These are phyloP conservation scores for Zanthoxylum bungeanum DNA, from an alignment of 345 rosid genomes.

Conservation along the genomic window DNA sequence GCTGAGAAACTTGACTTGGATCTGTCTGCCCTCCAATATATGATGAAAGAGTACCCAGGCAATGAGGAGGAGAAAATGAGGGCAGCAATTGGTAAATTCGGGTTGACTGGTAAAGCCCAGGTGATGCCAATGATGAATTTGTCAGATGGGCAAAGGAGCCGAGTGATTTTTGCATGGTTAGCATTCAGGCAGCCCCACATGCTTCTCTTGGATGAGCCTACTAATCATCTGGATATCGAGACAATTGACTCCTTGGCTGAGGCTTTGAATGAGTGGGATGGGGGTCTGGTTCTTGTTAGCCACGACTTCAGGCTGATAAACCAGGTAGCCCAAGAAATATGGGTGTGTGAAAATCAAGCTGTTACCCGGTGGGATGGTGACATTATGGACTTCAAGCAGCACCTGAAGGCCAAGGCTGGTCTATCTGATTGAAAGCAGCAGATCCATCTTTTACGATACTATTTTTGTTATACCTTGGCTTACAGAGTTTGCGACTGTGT, in stretches of 20 bases:
- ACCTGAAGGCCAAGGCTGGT: slow-evolving; percentile 79
- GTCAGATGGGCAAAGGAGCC: slow-evolving; percentile 96
- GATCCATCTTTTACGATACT: too few relatives aligned
- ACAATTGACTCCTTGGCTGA: slow-evolving; percentile 91
- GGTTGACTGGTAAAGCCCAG: slow-evolving; percentile 93
- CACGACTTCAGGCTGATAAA: slow-evolving; percentile 89
- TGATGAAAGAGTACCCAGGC: slow-evolving; percentile 89
- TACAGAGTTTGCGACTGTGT: neutral
- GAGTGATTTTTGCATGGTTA: slow-evolving; percentile 96
- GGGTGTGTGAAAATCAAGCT: slow-evolving; percentile 79
- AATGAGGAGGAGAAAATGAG: slow-evolving; percentile 97
- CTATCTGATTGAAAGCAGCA: slow-evolving; percentile 37
- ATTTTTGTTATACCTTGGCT: neutral
- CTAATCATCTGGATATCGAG: slow-evolving; percentile 96
- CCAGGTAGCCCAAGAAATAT: slow-evolving; percentile 84
- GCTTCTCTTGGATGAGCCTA: slow-evolving; percentile 92
- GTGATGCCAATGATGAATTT: slow-evolving; percentile 95
- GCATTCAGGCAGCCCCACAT: slow-evolving; percentile 94
- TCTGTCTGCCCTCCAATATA: slow-evolving; percentile 73
- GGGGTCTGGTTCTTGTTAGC: slow-evolving; percentile 83
- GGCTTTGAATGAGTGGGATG: slow-evolving; percentile 87
- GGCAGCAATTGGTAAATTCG: slow-evolving; percentile 85
- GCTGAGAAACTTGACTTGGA: slow-evolving; percentile 93
- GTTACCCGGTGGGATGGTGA: slow-evolving; percentile 79
- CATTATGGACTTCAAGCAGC: slow-evolving; percentile 80